phyloP scores from a whole-genome alignment of 805 yeast genomes.

The Diddensiella caesifluorescens region DNA sequence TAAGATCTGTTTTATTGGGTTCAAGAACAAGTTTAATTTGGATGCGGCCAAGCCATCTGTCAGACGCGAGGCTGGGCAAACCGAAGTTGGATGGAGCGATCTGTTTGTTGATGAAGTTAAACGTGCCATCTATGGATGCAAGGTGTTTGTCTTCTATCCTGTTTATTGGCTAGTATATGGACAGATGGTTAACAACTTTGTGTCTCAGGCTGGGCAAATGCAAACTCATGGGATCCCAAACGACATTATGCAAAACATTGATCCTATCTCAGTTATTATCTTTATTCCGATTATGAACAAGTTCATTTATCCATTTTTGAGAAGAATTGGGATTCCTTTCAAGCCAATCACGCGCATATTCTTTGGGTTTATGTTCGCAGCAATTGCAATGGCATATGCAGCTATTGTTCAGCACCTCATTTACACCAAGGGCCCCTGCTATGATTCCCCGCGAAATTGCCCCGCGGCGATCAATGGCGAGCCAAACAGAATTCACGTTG shows the following conservation, averaged over 20 bases:
- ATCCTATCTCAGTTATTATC: constrained; percentile 70
- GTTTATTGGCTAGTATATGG: constrained; percentile 70
- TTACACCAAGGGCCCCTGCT: constrained; percentile 70
- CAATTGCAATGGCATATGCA: constrained; percentile 66
- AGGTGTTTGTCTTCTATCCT: constrained; percentile 65
- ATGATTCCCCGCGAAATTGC: constrained; percentile 55
- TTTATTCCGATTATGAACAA: constrained; percentile 69
- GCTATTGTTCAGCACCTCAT: constrained; percentile 69
- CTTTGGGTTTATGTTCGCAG: constrained; percentile 61
- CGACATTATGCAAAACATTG: constrained; percentile 70
- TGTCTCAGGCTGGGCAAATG: constrained; percentile 71
- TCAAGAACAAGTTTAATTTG: constrained; percentile 45
- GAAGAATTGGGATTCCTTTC: constrained; percentile 47
- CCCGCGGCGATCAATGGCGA: constrained; percentile 34
- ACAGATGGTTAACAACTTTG: constrained; percentile 68
- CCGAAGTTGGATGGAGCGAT: constrained; percentile 52
- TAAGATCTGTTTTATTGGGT: constrained; percentile 40
- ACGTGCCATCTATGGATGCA: constrained; percentile 64
- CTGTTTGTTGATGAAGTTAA: constrained; percentile 67
- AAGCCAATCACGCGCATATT: constrained; percentile 68
- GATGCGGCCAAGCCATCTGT: constrained; percentile 55
- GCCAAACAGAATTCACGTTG: constrained; percentile 59
- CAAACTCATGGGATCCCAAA: constrained; percentile 73
- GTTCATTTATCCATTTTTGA: constrained; percentile 49
- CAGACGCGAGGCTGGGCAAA: constrained; percentile 38